Conservation (phyloP, 2,329 filamentous ascomycete genomes). For the Xylaria sp. region DNA sequence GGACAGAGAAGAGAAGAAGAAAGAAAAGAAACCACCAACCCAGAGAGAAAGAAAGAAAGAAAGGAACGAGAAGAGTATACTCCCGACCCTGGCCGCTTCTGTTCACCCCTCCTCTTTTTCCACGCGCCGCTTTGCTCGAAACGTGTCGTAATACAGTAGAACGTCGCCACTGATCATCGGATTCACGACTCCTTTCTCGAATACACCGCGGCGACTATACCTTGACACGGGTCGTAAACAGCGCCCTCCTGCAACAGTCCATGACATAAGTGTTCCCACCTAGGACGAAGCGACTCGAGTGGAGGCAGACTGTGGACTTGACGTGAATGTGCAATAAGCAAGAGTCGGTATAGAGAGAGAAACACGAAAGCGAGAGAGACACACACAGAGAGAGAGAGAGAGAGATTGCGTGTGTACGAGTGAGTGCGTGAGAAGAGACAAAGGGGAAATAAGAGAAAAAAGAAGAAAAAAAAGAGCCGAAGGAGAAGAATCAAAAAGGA, state of each 20-base stretch:
- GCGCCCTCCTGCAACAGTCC: constrained; percentile 7
- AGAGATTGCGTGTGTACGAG: neutral
- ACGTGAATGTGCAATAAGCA: neutral
- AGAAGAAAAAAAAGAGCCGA: neutral
- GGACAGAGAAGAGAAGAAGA: neutral
- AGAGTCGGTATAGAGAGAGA: neutral
- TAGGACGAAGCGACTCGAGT: constrained; percentile 7
- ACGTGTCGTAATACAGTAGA: neutral
- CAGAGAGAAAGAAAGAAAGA: neutral
- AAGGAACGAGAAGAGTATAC: neutral
- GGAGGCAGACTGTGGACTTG: neutral
- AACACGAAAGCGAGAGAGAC: neutral
- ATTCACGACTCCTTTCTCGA: neutral
- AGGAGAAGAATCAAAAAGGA: neutral
- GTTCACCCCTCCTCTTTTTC: neutral
- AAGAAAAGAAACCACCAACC: neutral
- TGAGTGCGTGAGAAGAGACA: neutral
- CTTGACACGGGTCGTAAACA: constrained; percentile 12
- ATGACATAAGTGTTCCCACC: constrained; percentile 11
- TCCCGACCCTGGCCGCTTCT: neutral
- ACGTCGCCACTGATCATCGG: neutral
- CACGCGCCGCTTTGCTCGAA: neutral
- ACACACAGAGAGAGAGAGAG: neutral
- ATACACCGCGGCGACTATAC: constrained; percentile 1
- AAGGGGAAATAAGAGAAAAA: neutral